phyloP scores from a whole-genome alignment of 2,329 filamentous ascomycete species.

The Boeremia exigua region DNA sequence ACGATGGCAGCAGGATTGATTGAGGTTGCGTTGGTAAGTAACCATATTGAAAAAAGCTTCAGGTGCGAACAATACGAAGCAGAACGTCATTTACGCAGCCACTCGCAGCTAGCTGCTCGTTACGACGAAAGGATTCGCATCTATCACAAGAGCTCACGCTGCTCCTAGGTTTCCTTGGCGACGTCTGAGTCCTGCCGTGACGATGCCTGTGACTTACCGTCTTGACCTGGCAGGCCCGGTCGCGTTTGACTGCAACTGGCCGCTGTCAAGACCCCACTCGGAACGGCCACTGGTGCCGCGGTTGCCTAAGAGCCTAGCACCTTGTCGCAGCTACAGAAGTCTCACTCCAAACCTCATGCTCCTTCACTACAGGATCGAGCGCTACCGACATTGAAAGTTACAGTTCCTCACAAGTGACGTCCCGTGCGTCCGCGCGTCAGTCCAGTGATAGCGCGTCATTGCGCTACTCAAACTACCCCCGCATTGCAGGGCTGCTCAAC shows the following conservation, averaged over 20 bases:
- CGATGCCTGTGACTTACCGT: neutral
- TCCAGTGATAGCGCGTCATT: slow-evolving; percentile 16
- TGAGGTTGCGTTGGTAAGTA: slow-evolving; percentile 4
- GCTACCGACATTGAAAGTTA: neutral
- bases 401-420: neutral
- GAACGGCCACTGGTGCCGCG: neutral
- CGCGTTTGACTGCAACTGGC: neutral
- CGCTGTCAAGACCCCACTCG: neutral
- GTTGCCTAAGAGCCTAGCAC: slow-evolving; percentile 7
- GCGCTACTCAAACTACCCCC: slow-evolving; percentile 9
- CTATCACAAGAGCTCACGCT: neutral
- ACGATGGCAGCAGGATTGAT: neutral
- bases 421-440: neutral
- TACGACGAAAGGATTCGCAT: neutral
- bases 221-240: neutral
- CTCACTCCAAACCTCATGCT: neutral
- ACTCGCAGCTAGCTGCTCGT: neutral
- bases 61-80: neutral
- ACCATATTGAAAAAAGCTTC: neutral
- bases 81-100: neutral
- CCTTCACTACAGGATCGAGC: neutral
- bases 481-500: slow-evolving; percentile 3
- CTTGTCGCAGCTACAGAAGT: neutral
- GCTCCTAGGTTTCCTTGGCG: neutral
- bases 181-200: neutral